Percentiles rank a stretch among this genome's conserved stretches.
These are phyloP conservation scores for Trametes villosa DNA, from an alignment of 768 basidiomycete genomes.

Conservation along the genomic window DNA sequence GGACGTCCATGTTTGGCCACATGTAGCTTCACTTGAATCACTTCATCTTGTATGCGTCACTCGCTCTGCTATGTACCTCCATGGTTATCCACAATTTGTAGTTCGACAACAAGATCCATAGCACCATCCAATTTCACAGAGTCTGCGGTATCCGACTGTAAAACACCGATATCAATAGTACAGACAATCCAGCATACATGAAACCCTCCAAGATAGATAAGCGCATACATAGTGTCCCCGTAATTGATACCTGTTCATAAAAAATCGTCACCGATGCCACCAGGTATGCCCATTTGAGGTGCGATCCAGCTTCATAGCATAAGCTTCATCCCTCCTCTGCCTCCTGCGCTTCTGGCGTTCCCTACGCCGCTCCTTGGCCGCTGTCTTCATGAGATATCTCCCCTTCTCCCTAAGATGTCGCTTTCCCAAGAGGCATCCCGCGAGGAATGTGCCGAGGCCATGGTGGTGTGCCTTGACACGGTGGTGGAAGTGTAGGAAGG, in stretches of 20 bases:
- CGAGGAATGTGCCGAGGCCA: slow-evolving; percentile 26
- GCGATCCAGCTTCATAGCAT: slow-evolving; percentile 17
- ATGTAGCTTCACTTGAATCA: neutral
- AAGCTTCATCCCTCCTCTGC: slow-evolving; percentile 21
- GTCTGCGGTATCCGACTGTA: no score
- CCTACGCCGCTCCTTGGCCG: slow-evolving; percentile 24
- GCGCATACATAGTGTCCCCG: neutral
- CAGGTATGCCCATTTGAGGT: slow-evolving; percentile 22
- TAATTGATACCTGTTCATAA: neutral
- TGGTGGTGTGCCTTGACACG: slow-evolving; percentile 28
- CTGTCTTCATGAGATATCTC: slow-evolving; percentile 7
- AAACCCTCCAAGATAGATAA: neutral
- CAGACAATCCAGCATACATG: neutral
- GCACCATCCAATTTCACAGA: no score
- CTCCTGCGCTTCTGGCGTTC: slow-evolving; percentile 24
- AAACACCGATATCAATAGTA: no score
- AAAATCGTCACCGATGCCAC: slow-evolving; percentile 3
- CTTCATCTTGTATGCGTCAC: neutral
- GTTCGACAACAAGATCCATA: no score
- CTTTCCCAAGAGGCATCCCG: slow-evolving; percentile 21
- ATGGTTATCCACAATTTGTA: neutral
- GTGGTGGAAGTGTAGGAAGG: slow-evolving; percentile 30
- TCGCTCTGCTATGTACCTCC: neutral
- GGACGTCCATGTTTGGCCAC: neutral
- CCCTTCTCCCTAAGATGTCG: slow-evolving; percentile 21